These are phyloP conservation scores for Podaxis sp. DNA, from an alignment of 768 basidiomycete genomes.

Conservation along the genomic window DNA sequence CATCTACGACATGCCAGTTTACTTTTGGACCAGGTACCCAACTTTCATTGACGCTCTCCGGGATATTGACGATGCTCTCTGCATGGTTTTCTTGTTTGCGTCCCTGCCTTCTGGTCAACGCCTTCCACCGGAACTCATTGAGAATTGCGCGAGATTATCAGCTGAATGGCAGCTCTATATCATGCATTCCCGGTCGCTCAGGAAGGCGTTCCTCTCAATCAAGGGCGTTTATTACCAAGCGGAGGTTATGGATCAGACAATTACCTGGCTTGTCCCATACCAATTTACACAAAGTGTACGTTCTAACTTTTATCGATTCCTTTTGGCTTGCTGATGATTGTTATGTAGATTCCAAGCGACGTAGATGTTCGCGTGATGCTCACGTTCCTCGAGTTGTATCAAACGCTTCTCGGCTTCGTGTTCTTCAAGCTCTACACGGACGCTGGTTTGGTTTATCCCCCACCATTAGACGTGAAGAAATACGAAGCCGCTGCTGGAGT, in stretches of 20 bases:
- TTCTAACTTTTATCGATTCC: conserved; percentile 14
- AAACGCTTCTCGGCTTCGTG: conserved; percentile 93
- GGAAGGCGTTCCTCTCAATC: conserved; percentile 93
- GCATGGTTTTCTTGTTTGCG: conserved; percentile 92
- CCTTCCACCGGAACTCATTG: conserved; percentile 78
- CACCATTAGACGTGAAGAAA: conserved; percentile 78
- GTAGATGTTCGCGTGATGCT: conserved; percentile 98
- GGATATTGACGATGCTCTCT: conserved; percentile 96
- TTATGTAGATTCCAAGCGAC: conserved; percentile 79
- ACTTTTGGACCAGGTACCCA: conserved; percentile 69
- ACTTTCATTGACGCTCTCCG: conserved; percentile 94
- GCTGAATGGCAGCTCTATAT: conserved; percentile 98
- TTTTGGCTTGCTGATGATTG: conserved; percentile 4
- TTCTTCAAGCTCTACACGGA: conserved; percentile 99
- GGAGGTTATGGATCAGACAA: conserved; percentile 86
- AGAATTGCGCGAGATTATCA: conserved; percentile 87
- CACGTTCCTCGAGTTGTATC: conserved; percentile 97
- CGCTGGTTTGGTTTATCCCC: conserved; percentile 90
- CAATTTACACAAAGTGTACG: conserved; percentile 93
- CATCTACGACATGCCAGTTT: background rate
- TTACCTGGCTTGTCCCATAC: conserved; percentile 97
- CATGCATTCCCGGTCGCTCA: conserved; percentile 81
- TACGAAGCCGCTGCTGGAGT: conserved; percentile 87
- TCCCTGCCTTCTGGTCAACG: conserved; percentile 85
- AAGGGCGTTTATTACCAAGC: conserved; percentile 99